These are phyloP conservation scores for Aspergillus phoenicis DNA, from an alignment of 2,329 filamentous ascomycete genomes.

Conservation along the genomic window DNA sequence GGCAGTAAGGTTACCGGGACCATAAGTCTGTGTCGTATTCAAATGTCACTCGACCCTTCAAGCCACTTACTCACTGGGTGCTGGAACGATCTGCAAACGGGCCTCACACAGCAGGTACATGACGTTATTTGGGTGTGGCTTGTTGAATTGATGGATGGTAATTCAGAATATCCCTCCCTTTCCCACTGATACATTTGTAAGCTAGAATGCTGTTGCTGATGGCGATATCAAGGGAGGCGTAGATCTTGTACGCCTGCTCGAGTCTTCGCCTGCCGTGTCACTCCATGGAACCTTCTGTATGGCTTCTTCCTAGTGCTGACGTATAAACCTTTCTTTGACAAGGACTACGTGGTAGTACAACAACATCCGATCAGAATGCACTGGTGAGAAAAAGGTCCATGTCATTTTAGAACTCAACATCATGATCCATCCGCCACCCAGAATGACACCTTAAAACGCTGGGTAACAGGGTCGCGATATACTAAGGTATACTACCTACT, in stretches of 20 bases:
- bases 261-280: constrained; percentile 13
- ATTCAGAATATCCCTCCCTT: not conserved
- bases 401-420: not conserved
- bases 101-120: not conserved
- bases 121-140: constrained; percentile 5
- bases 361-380: not conserved
- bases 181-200: not conserved
- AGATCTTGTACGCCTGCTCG: constrained; percentile 2
- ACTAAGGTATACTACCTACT: not conserved
- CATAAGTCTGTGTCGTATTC: not conserved
- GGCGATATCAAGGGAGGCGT: not conserved
- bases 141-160: constrained; percentile 3
- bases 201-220: not conserved
- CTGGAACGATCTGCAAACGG: constrained; percentile 2
- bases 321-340: not conserved
- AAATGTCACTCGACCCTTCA: not conserved
- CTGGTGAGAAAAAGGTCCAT: not conserved
- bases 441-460: not conserved
- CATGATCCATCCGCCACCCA: not conserved
- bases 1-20: not conserved
- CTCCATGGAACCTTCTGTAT: constrained; percentile 9
- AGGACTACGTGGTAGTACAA: not conserved
- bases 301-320: constrained; percentile 4
- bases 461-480: not conserved
- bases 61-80: not conserved